Base-by-base conservation (phyloP, 331 rosid genomes). In the Pyrus hybrid region DNA sequence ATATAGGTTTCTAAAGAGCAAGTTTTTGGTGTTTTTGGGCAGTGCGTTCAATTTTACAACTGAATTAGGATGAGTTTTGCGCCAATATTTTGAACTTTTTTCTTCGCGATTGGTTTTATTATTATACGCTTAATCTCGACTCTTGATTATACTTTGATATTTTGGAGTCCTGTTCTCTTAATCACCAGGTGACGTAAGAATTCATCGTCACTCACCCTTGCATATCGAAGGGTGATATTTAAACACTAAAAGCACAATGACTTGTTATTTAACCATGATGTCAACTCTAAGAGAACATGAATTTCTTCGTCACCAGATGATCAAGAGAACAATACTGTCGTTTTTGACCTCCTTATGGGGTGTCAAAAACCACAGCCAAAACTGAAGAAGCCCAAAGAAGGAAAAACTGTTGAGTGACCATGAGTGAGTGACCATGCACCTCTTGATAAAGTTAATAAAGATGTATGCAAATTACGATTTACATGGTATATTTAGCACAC, bases 1-100 rank as follows among this genome's bases (percentile, higher is more conserved):
- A 37, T 64, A 76, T 75, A 11, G 63, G 72, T 62, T 16, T 83
- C 72, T 74, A 85, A 68, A 21, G 20, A 16, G 47, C 35, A 67
- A 21, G 22, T 14, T 22, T 78, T 73, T 71, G 71, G 45, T 8
- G 45, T 9, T 37, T 3, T 37, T 37, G 65, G 68, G 20, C 10
- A 43, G 54, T 54, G 70, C 23, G 21, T 74, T 43, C 23, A 18
- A 12, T 7, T 22, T 43, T 32, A 69, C 30, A 29, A 41, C 26
- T 29, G 63, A n/a, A 6, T 18, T 49, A 37, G 68, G 57, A 9
- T 12, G 41, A 25, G 75, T 54, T 43, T 66, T 8, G 9, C 2
- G 26, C 51, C 53, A 51, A 14, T 5, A 14, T 12, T 56, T 33
- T 32, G 2, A 28, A 16, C 5, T 16, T 4, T 13, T 72, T 56